phyloP scores from a whole-genome alignment of 2,329 filamentous ascomycete genomes.

The Venturia pyrina region DNA sequence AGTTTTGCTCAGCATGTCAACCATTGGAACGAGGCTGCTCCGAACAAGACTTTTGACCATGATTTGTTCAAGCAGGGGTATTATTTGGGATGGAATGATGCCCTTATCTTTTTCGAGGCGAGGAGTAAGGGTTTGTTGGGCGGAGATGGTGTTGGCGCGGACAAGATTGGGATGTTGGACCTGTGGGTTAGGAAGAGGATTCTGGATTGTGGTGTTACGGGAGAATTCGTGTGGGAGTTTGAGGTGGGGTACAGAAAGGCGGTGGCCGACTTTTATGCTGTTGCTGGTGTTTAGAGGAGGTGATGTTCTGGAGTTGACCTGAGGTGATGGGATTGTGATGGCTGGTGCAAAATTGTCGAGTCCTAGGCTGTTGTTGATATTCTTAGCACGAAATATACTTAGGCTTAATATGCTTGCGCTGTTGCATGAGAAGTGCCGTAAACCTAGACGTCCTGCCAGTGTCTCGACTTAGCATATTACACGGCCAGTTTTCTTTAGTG shows the following conservation, averaged over 20 bases:
- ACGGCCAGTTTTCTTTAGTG: no score
- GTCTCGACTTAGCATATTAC: no score
- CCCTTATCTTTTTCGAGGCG: not conserved
- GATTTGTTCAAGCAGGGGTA: not conserved
- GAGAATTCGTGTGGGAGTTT: slow-evolving; percentile 41
- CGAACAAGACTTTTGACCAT: not conserved
- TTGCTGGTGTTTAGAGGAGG: not conserved
- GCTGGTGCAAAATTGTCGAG: not conserved
- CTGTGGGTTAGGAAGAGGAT: slow-evolving; percentile 31
- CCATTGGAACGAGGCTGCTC: slow-evolving; percentile 40
- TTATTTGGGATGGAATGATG: slow-evolving; percentile 7
- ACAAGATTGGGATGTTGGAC: slow-evolving; percentile 16
- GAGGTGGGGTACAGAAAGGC: slow-evolving; percentile 40
- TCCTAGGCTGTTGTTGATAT: no score
- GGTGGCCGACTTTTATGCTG: slow-evolving; percentile 29
- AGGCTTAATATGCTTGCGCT: no score
- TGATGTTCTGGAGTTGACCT: not conserved
- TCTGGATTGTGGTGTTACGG: slow-evolving; percentile 38
- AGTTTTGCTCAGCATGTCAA: slow-evolving; percentile 30
- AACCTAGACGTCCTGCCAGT: no score
- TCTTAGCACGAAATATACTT: not conserved
- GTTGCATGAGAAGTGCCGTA: no score
- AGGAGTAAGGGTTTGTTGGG: slow-evolving; percentile 19
- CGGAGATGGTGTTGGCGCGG: slow-evolving; percentile 4
- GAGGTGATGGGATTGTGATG: not conserved